Conservation (phyloP, 106 monocot species). For the Narthecium ossifragum region DNA sequence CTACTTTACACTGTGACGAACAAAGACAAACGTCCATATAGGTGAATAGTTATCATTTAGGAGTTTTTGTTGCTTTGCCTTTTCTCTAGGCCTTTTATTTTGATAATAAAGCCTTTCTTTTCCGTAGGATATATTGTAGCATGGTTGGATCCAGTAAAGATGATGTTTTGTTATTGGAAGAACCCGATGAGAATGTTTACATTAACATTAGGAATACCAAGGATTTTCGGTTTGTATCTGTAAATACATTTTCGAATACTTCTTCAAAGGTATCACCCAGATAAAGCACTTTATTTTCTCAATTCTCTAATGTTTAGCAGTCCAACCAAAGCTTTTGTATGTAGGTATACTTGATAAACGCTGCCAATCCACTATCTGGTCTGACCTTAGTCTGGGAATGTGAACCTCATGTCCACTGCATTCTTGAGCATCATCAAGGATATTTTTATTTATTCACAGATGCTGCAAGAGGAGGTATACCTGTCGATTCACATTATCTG, state of each 20-base stretch:
- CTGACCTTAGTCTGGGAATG: conserved; percentile 81
- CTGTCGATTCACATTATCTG: conserved; percentile 74
- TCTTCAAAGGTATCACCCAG: conserved; percentile 72
- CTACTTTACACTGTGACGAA: conserved; percentile 78
- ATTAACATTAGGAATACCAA: conserved; percentile 96
- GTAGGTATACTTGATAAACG: conserved; percentile 96
- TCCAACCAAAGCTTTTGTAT: conserved; percentile 23
- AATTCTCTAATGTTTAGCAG: not conserved
- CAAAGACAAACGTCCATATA: conserved; percentile 62
- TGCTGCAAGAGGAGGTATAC: conserved; percentile 53
- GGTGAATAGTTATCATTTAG: conserved; percentile 30
- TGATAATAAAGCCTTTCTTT: conserved; percentile 21
- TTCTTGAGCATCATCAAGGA: conserved; percentile 84
- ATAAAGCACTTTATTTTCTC: not conserved
- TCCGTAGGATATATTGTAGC: conserved; percentile 82
- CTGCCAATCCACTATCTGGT: conserved; percentile 61
- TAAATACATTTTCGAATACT: conserved; percentile 79
- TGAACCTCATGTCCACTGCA: conserved; percentile 62
- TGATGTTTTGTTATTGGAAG: conserved; percentile 85
- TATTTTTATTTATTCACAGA: conserved; percentile 85
- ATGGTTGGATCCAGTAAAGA: conserved; percentile 73
- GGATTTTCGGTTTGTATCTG: conserved; percentile 85
- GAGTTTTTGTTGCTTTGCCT: not conserved
- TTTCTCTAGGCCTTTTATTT: conserved; percentile 2
- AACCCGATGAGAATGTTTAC: conserved; percentile 66